These are phyloP conservation scores for Arthroderma sp. DNA, from an alignment of 2,329 filamentous ascomycete genomes.

Conservation along the genomic window DNA sequence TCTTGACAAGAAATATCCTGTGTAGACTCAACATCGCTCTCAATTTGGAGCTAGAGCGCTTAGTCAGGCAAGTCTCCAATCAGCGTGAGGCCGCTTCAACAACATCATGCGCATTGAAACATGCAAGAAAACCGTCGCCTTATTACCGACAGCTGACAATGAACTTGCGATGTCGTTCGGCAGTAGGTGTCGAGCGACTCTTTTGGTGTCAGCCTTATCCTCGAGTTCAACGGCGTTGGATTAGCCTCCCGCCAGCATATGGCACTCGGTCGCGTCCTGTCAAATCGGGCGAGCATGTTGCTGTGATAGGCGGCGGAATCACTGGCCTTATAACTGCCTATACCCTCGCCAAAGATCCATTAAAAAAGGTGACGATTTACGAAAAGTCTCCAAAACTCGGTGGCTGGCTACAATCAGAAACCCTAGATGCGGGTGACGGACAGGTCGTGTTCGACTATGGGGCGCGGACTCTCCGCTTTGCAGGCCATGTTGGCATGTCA, in stretches of 20 bases:
- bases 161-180: too few relatives aligned
- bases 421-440: conserved; percentile 44
- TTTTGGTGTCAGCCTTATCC: neutral
- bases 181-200: too few relatives aligned
- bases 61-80: too few relatives aligned
- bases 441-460: conserved; percentile 70
- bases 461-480: conserved; percentile 59
- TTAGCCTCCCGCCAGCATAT: neutral
- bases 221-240: conserved; percentile 1
- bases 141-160: too few relatives aligned
- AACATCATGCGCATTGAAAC: too few relatives aligned
- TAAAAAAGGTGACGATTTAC: conserved; percentile 65
- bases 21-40: too few relatives aligned
- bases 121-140: too few relatives aligned
- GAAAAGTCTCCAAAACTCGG: conserved; percentile 59
- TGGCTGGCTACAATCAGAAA: conserved; percentile 68
- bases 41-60: too few relatives aligned
- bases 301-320: conserved; percentile 67
- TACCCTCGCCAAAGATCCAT: conserved; percentile 58
- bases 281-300: conserved; percentile 20
- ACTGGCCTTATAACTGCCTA: conserved; percentile 69
- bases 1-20: too few relatives aligned
- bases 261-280: neutral
- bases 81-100: too few relatives aligned
- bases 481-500: conserved; percentile 46